These are phyloP conservation scores for Rhizopogon salebrosus DNA, from an alignment of 768 basidiomycete genomes.

Conservation along the genomic window DNA sequence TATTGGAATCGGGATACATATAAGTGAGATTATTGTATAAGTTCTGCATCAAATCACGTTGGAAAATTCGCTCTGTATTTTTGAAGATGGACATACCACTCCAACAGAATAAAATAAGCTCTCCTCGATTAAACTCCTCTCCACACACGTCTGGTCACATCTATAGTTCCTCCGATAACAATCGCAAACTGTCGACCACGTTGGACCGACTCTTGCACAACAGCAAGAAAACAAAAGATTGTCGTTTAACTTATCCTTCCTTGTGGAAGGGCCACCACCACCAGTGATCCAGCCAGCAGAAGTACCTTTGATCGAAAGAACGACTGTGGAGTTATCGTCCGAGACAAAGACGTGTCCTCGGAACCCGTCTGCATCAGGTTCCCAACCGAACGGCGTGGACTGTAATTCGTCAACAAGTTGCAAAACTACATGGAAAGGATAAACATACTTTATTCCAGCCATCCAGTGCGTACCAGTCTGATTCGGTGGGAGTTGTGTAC, in stretches of 20 bases:
- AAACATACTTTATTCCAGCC: conserved; percentile 56
- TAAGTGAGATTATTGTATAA: conserved; percentile 89
- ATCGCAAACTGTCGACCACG: conserved; percentile 89
- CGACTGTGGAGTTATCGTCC: conserved; percentile 76
- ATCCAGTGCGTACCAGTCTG: conserved; percentile 68
- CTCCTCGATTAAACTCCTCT: conserved; percentile 72
- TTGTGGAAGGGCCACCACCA: conserved; percentile 75
- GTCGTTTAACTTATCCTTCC: conserved; percentile 92
- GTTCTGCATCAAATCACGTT: conserved; percentile 43
- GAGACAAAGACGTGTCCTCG: conserved; percentile 91
- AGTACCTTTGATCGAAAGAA: conserved; percentile 92
- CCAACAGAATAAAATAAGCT: conserved; percentile 87
- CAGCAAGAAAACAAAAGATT: conserved; percentile 96
- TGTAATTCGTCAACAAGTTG: conserved; percentile 16
- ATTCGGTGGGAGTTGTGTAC: conserved; percentile 49
- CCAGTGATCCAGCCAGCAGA: conserved; percentile 65
- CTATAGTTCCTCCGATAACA: conserved; percentile 73
- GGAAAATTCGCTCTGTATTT: neutral
- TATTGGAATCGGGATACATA: conserved; percentile 84
- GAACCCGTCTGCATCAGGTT: conserved; percentile 82
- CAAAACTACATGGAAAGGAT: neutral
- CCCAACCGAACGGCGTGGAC: conserved; percentile 84
- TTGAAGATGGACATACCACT: conserved; percentile 45
- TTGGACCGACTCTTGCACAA: conserved; percentile 90
- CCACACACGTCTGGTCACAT: conserved; percentile 79